Percentiles rank a stretch among this genome's conserved stretches.
phyloP scores from a whole-genome alignment of 306 rosid genomes.

The Rosa rugosa region DNA sequence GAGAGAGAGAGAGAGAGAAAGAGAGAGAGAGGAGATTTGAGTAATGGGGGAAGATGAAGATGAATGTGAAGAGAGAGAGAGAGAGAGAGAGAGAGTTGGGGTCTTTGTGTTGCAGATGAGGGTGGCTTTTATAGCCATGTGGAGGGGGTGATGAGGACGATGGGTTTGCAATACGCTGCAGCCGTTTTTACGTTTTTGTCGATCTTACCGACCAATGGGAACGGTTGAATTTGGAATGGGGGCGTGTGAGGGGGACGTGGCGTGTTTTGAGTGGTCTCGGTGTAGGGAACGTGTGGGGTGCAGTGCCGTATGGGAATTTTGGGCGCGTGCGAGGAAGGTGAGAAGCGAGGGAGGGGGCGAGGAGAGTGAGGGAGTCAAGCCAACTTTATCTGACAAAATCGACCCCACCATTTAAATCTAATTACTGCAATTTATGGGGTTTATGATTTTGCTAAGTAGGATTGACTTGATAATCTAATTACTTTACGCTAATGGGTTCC shows the following conservation, averaged over 20 bases:
- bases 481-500: constrained; percentile 11
- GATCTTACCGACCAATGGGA: neutral
- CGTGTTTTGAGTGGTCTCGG: neutral
- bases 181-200: neutral
- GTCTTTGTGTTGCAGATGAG: neutral
- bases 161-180: constrained; percentile 4
- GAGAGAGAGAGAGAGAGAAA: neutral
- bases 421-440: neutral
- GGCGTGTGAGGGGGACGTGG: constrained; percentile 14
- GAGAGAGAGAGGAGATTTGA: neutral
- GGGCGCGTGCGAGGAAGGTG: neutral
- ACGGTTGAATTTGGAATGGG: neutral
- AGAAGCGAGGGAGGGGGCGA: neutral
- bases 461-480: neutral
- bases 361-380: constrained; percentile 22
- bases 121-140: constrained; percentile 10
- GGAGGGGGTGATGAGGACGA: constrained; percentile 6
- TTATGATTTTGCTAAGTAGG: neutral
- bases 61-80: neutral
- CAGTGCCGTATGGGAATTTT: neutral
- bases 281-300: neutral
- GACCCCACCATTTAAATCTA: constrained; percentile 6
- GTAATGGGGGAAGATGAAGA: too few species aligned
- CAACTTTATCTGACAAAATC: constrained; percentile 9
- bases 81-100: neutral